Evolutionary conservation across 2,329 filamentous ascomycete genomes (phyloP), one percentile per base, ranked within the genome.

Genomic region (Fusarium sublunatum): DNA sequence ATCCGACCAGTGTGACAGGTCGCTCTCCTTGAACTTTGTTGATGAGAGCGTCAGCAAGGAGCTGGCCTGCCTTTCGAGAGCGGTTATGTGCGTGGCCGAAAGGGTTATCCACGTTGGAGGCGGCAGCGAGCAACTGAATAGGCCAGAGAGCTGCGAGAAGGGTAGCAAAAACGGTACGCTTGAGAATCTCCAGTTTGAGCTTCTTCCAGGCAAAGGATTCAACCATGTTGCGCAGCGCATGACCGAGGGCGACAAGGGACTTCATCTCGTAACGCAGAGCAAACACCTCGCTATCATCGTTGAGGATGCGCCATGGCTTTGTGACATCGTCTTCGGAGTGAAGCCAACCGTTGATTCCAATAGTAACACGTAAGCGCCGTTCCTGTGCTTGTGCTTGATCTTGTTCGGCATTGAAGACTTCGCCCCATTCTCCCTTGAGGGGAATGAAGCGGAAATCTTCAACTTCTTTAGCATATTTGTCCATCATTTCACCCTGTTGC

Each of bases 311-410:
- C 93, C 93, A 97, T 0, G 93, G 93, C 61, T 86, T 85, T 6
- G 89, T 84, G 25, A 96, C 86, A 67, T 97, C 92, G 28, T 89
- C 85, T 64, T 91, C 86, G 7, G 86, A 82, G 3, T 85, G 89
- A 11, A 96, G 82, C 93, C 93, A 97, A 32, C 93, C 93, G 58
- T 92, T 94, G 63, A 96, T 87, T 8, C 91, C 92, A 55, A 97
- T 91, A 0, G 91, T 93, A 4, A 97, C 88, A 10, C 92, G 86
- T 4, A 97, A 78, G 4, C 90, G 84, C 5, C 81, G 78, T 7
- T 75, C 70, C 26, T 77, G 48, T 11, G 48, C 69, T 11, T 73
- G 68, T 19, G 53, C 61, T 53, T 71, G 40, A 28, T 64, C 45
- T 15, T 58, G 38, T 46, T 64, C 67, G 3, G 52, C 44, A 25